Percentiles rank a stretch among this genome's conserved stretches.
phyloP scores from a whole-genome alignment of 2,329 filamentous ascomycete genomes.

The Nakataea oryzae region DNA sequence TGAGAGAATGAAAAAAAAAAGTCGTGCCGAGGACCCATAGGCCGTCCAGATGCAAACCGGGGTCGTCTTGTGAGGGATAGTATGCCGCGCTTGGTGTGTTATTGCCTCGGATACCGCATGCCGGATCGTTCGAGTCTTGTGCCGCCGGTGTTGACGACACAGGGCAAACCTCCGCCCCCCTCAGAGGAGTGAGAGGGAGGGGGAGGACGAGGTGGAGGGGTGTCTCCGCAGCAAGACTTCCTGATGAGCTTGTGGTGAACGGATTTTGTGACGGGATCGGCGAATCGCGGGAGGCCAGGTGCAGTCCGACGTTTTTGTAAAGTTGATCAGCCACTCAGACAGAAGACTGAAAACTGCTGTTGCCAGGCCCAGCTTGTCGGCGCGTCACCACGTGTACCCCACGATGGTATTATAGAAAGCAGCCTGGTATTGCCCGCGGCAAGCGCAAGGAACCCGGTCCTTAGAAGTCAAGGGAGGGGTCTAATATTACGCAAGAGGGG shows the following conservation, averaged over 20 bases:
- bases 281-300: background rate
- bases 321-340: background rate
- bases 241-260: background rate
- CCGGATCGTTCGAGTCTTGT: background rate
- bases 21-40: background rate
- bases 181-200: too few relatives aligned
- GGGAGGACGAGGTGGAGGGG: background rate
- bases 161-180: background rate
- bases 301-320: background rate
- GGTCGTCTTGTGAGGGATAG: background rate
- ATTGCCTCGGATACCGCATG: background rate
- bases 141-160: background rate
- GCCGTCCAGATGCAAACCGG: background rate
- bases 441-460: background rate
- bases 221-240: background rate
- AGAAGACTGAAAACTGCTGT: background rate
- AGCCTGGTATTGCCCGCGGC: background rate
- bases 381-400: background rate
- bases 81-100: background rate
- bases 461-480: background rate
- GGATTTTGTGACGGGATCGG: background rate
- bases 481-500: background rate
- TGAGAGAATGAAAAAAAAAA: background rate
- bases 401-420: background rate
- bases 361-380: background rate